A percentile compares a stretch with the other conserved stretches of the same genome.
phyloP scores from a whole-genome alignment of 768 basidiomycete species.

The Kwoniella heveanensis region DNA sequence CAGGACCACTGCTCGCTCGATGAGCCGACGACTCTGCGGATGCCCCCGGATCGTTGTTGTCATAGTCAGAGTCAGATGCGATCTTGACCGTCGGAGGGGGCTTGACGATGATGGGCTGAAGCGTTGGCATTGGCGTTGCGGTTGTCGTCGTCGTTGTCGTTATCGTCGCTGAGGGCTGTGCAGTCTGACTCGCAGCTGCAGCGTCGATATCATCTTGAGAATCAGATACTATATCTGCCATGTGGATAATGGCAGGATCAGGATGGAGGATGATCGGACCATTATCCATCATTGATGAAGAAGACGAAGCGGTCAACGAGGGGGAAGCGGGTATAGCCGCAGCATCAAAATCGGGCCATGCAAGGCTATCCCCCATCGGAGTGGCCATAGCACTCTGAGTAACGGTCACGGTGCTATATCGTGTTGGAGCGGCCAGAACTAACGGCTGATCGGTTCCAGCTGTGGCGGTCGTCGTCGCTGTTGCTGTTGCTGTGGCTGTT shows the following conservation, averaged over 20 bases:
- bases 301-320: not conserved
- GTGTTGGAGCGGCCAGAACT: not conserved
- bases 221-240: not conserved
- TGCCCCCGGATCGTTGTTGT: too few species aligned
- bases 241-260: not conserved
- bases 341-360: not conserved
- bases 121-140: not conserved
- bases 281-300: not conserved
- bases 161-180: too few species aligned
- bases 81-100: not conserved
- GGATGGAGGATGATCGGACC: not conserved
- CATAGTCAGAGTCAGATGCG: too few species aligned
- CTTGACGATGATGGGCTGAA: constrained; percentile 10
- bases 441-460: not conserved
- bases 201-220: not conserved
- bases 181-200: too few species aligned
- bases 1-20: not conserved
- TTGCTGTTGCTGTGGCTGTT: constrained; percentile 8
- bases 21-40: not conserved
- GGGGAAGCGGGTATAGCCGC: not conserved
- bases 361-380: not conserved
- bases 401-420: not conserved
- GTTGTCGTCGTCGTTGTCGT: too few species aligned
- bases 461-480: constrained; percentile 6
- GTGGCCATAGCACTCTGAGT: not conserved